Evolutionary conservation across 352 stramenopile genomes (phyloP), one percentile per base, ranked within the genome.

Genomic region (Globisporangium heterothallicum): DNA sequence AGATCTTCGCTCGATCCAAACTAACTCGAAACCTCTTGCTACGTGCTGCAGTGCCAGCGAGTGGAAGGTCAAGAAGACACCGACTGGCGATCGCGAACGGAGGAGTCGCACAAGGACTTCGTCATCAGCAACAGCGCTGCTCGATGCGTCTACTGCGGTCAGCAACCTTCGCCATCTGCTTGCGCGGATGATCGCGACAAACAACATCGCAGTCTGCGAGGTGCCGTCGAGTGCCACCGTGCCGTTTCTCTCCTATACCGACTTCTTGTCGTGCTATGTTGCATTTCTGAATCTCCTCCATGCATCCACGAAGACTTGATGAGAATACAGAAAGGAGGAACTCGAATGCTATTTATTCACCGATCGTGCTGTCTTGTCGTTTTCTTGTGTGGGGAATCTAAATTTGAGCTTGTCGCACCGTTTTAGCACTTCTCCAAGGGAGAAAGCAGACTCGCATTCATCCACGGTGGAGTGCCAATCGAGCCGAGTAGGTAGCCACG

Each of bases 211-310:
- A 1, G n/a, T 77, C 5, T 36, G 18, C 1, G 6, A 30, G 2
- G 18, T 85, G 2, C 78, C 78, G 6, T 27, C 52, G 13, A 49
- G 50, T 0, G 65, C 68, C 2, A 71, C 68, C 3, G 19, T 42
- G 0, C 62, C 72, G 0, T 89, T 79, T 40, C 49, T 87, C 3
- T 74, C 58, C 2, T 89, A 87, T 41, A 89, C 75, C 0, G 78
- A 89, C 35, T 89, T 89, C 22, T 63, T 89, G 7, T 65, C 75
- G 0, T 74, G 60, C 53, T 85, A 74, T 44, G 70, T 86, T 0
- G 78, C 75, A 1, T 74, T 72, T 30, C 54, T 84, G 4, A 45
- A 70, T 22, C 53, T 43, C 7, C 40, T 61, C 18, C 61, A 71
- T 51, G 46, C 45, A 16, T 42, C 54, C 1, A 21, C 4, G n/a